Percentiles rank a stretch among this genome's conserved stretches.
Evolutionary conservation across 2,329 filamentous ascomycete genomes (phyloP).

Genomic region (Lasiodiplodia sp.): DNA sequence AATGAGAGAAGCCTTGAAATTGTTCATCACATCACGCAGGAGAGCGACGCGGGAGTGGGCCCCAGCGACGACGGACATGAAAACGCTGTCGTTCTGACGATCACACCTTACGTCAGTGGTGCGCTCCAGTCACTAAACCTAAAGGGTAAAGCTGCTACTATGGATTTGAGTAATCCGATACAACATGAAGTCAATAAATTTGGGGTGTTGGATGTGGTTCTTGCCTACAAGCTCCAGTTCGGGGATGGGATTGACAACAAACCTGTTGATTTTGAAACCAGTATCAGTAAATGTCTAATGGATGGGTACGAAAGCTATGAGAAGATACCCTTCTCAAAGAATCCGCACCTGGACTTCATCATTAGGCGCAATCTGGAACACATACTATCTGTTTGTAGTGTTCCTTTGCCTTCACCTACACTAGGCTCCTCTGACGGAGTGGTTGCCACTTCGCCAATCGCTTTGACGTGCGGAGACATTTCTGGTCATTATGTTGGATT

Average conservation of each 20-base stretch:
- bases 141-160: too few species aligned
- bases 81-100: too few species aligned
- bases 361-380: constrained; percentile 31
- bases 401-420: not conserved
- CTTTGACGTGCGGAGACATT: constrained; percentile 33
- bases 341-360: constrained; percentile 26
- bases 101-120: too few species aligned
- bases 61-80: rapidly evolving
- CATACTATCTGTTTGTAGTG: constrained; percentile 32
- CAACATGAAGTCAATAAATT: too few species aligned
- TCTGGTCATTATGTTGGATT: constrained; percentile 30
- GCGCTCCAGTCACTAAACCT: too few species aligned
- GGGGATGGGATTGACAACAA: not conserved
- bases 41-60: too few species aligned
- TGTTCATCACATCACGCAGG: too few species aligned
- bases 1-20: too few species aligned
- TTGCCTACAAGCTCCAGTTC: not conserved
- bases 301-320: rapidly evolving
- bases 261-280: not conserved
- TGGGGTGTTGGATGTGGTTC: too few species aligned
- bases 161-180: too few species aligned
- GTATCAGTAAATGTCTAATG: rapidly evolving
- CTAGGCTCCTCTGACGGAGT: rapidly evolving
- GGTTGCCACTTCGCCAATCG: not conserved
- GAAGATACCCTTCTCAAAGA: not conserved